Conservation (phyloP, 345 rosid genomes). For the Pistacia integerrima region DNA sequence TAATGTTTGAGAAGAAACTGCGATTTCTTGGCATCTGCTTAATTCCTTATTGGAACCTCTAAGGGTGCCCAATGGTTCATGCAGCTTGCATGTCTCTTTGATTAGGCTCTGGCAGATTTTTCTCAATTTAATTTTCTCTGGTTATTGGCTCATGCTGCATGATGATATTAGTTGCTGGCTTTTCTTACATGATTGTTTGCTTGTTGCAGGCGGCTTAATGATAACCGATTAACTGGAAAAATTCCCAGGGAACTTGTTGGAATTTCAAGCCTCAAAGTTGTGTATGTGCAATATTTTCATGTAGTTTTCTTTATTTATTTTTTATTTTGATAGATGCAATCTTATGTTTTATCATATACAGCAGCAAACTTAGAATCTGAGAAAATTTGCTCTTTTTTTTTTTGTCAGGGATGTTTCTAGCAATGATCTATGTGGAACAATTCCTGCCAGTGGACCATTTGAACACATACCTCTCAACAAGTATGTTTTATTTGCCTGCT, state of each 20-base stretch:
- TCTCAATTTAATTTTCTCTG: background rate
- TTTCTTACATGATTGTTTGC: slow-evolving; percentile 12
- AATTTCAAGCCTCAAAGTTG: slow-evolving; percentile 71
- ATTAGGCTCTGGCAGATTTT: background rate
- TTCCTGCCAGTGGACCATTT: slow-evolving; percentile 90
- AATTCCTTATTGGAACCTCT: background rate
- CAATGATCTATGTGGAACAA: slow-evolving; percentile 94
- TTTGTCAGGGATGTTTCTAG: slow-evolving; percentile 75
- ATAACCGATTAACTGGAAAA: slow-evolving; percentile 59
- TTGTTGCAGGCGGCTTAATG: slow-evolving; percentile 60
- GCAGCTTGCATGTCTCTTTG: background rate
- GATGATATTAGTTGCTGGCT: background rate
- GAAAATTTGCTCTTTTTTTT: slow-evolving; percentile 16
- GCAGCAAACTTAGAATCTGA: background rate
- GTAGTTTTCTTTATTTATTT: background rate
- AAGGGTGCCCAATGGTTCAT: background rate
- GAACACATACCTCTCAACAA: slow-evolving; percentile 81
- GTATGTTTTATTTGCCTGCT: slow-evolving; percentile 41
- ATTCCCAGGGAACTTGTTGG: slow-evolving; percentile 62
- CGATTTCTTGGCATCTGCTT: background rate
- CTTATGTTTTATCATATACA: background rate
- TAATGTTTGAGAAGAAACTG: background rate
- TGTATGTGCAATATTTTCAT: slow-evolving; percentile 44
- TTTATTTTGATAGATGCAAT: background rate
- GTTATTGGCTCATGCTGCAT: background rate